phyloP scores from a whole-genome alignment of 768 basidiomycete genomes.

The Paxillus rubicundulus region DNA sequence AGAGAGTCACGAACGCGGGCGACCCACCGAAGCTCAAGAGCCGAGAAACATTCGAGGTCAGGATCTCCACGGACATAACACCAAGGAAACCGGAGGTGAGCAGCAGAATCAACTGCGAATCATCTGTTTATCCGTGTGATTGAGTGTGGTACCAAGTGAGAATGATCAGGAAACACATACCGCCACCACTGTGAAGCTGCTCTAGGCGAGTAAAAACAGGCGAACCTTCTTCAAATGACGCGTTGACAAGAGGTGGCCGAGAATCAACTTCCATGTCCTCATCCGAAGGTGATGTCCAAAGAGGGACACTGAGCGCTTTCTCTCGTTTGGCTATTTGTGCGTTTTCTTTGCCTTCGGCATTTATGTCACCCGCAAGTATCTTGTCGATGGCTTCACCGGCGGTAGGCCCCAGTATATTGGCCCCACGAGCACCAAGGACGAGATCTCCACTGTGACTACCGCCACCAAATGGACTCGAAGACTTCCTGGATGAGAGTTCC shows the following conservation, averaged over 20 bases:
- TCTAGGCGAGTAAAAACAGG: constrained; percentile 34
- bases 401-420: constrained; percentile 26
- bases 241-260: background rate
- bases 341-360: constrained; percentile 24
- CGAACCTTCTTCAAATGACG: constrained; percentile 16
- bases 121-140: constrained; percentile 33
- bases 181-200: constrained; percentile 25
- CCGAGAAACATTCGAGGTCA: constrained; percentile 35
- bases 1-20: background rate
- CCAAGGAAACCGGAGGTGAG: constrained; percentile 43
- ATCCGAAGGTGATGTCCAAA: constrained; percentile 31
- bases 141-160: background rate
- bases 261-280: constrained; percentile 24
- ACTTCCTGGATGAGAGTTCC: constrained; percentile 17
- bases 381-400: constrained; percentile 42
- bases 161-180: constrained; percentile 28
- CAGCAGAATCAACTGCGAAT: constrained; percentile 35
- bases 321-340: constrained; percentile 24
- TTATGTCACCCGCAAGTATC: constrained; percentile 44
- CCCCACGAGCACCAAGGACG: constrained; percentile 37
- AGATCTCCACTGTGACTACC: constrained; percentile 24
- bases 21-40: constrained; percentile 43
- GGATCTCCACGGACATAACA: constrained; percentile 29
- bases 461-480: constrained; percentile 12
- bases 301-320: constrained; percentile 20